A percentile compares a stretch with the other conserved stretches of the same genome.
These are phyloP conservation scores for Hyparrhenia diplandra DNA, from an alignment of 176 grass and related monocot species.

Conservation along the genomic window DNA sequence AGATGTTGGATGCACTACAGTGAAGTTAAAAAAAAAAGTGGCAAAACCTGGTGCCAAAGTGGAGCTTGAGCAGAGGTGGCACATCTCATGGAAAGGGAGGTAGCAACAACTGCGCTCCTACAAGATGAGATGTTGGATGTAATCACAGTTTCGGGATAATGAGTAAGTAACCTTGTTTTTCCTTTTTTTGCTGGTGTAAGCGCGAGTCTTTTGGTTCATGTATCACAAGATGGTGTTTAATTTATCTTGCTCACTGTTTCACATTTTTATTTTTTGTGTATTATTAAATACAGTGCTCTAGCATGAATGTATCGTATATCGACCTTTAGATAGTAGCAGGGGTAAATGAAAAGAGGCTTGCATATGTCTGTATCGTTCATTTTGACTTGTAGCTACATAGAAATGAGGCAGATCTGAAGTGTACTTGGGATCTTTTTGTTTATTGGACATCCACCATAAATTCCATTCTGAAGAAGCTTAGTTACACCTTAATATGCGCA, in stretches of 20 bases:
- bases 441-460: background rate
- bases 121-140: background rate
- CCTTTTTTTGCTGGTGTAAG: constrained; percentile 38
- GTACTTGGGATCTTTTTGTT: constrained; percentile 24
- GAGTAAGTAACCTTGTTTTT: constrained; percentile 53
- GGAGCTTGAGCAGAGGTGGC: constrained; percentile 21
- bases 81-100: background rate
- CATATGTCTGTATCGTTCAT: constrained; percentile 3
- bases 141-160: background rate
- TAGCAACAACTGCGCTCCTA: background rate
- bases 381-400: constrained; percentile 36
- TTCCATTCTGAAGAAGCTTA: background rate
- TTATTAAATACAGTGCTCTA: constrained; percentile 37
- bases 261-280: constrained; percentile 39
- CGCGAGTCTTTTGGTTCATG: constrained; percentile 35
- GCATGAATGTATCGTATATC: constrained; percentile 11
- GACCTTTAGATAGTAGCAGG: constrained; percentile 28
- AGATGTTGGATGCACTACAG: background rate
- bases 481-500: background rate
- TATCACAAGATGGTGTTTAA: constrained; percentile 48
- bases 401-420: constrained; percentile 33
- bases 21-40: background rate
- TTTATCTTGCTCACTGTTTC: constrained; percentile 32
- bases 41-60: constrained; percentile 12
- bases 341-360: constrained; percentile 27